Evolutionary conservation across 2,329 filamentous ascomycete species (phyloP), one percentile per base, ranked within the genome.

Genomic region (Penicillium sp.): DNA sequence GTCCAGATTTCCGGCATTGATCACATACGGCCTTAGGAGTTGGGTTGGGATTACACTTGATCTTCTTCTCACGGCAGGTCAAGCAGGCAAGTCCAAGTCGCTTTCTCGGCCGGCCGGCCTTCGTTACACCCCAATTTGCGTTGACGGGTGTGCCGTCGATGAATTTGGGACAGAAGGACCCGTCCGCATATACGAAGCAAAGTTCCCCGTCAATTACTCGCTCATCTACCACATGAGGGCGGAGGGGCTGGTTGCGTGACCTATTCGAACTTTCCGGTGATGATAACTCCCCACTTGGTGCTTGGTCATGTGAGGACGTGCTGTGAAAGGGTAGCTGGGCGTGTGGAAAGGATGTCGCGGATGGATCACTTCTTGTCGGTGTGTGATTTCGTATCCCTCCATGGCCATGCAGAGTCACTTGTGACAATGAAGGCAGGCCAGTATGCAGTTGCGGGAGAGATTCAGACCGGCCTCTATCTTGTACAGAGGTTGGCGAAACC

Each of bases 21-120:
- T 93, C 85, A 68, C 93, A 97, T 66, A 56, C n/a, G 19, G 47
- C 54, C 31, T 52, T 48, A 9, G 48, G 15, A 12, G 47, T 91
- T 91, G 40, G 90, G 90, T 93, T 91, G 1, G 92, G 93, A 64
- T 96, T 91, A 70, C 93, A 97, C 75, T 96, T 96, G 78, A 97
- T 96, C 81, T 96, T 97, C 85, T 96, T 97, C 77, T 96, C 92
- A 50, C 93, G 86, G 73, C 93, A 97, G 13, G 91, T 94, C 58
- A 96, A 83, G 71, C 93, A 97, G n/a, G 91, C 91, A 72, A 96
- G 92, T 25, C 93, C 92, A 56, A 96, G 81, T 56, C 93, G 84
- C 78, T 97, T 97, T 65, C 93, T 86, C 48, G 93, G 92, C 78
- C 96, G 96, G 15, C 93, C 93, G 2, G 93, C 92, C 77, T 96